phyloP scores from a whole-genome alignment of 208 protist species.

The Phytomonas sp. region DNA sequence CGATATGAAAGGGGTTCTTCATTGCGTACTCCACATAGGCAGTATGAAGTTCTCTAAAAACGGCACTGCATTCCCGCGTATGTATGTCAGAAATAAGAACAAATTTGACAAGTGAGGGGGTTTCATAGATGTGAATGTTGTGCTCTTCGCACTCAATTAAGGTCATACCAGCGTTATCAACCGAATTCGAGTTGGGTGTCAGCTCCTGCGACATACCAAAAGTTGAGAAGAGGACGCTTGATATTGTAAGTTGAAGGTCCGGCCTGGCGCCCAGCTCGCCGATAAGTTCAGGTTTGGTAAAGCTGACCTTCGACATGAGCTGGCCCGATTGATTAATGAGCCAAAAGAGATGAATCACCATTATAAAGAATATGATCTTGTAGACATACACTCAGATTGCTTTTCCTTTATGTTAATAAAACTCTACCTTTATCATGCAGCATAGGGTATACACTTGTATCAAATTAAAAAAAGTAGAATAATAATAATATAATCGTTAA shows the following conservation, averaged over 20 bases:
- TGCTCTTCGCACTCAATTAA: slow-evolving; percentile 79
- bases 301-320: slow-evolving; percentile 70
- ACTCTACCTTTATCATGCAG: neutral
- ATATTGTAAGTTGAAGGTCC: slow-evolving; percentile 71
- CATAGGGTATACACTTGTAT: neutral
- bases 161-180: slow-evolving; percentile 75
- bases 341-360: slow-evolving; percentile 80
- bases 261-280: slow-evolving; percentile 73
- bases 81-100: slow-evolving; percentile 65
- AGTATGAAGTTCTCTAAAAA: slow-evolving; percentile 65
- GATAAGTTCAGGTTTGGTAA: slow-evolving; percentile 58
- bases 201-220: slow-evolving; percentile 83
- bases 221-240: slow-evolving; percentile 79
- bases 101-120: slow-evolving; percentile 67
- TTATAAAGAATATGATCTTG: slow-evolving; percentile 13
- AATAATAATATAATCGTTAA: neutral
- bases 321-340: slow-evolving; percentile 83
- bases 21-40: slow-evolving; percentile 71
- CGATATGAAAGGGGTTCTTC: slow-evolving; percentile 81
- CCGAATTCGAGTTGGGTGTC: slow-evolving; percentile 67
- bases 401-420: slow-evolving; percentile 8
- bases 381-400: neutral
- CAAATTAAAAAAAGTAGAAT: slow-evolving; percentile 6
- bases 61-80: slow-evolving; percentile 34
- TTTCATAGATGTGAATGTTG: slow-evolving; percentile 84